A percentile compares a stretch with the other conserved stretches of the same genome.
Evolutionary conservation across 108 stramenopile genomes (phyloP).

Genomic region (Cyclotella sp.): DNA sequence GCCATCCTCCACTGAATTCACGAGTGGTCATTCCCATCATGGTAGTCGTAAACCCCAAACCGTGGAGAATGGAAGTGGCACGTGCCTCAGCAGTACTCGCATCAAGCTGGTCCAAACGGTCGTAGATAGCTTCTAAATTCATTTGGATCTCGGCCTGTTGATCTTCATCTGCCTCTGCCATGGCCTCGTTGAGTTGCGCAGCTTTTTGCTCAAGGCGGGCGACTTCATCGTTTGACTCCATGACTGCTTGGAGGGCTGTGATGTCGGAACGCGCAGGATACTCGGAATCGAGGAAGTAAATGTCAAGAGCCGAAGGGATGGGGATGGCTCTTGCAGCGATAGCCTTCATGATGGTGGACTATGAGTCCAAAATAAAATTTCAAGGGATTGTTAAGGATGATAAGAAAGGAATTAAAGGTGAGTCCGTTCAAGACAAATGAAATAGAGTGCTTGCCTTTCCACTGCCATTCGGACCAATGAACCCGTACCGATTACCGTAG

Average conservation of each 20-base stretch:
- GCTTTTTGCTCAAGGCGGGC: constrained; percentile 88
- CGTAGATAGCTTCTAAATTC: constrained; percentile 88
- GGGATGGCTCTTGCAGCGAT: constrained; percentile 96
- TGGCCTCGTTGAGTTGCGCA: constrained; percentile 85
- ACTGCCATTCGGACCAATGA: constrained; percentile 73
- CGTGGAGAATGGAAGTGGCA: constrained; percentile 94
- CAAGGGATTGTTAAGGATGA: background rate
- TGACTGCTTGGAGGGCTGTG: constrained; percentile 97
- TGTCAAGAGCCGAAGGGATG: constrained; percentile 95
- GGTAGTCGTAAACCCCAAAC: constrained; percentile 93
- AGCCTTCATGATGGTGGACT: constrained; percentile 96
- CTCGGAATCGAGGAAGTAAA: constrained; percentile 96
- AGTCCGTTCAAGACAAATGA: constrained; percentile 40
- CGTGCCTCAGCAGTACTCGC: constrained; percentile 96
- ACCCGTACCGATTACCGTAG: constrained; percentile 96
- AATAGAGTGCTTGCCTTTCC: constrained; percentile 39
- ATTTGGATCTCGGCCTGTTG: constrained; percentile 75
- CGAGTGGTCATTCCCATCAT: constrained; percentile 94
- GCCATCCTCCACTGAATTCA: constrained; percentile 99
- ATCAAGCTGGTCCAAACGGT: constrained; percentile 96
- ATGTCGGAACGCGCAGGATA: constrained; percentile 93
- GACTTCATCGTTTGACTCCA: constrained; percentile 94
- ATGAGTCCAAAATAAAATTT: constrained; percentile 3
- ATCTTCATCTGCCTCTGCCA: constrained; percentile 90
- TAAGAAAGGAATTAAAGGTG: background rate